Evolutionary conservation across 495 filamentous ascomycete species (phyloP).

Genomic region (Neurospora sublineolata): DNA sequence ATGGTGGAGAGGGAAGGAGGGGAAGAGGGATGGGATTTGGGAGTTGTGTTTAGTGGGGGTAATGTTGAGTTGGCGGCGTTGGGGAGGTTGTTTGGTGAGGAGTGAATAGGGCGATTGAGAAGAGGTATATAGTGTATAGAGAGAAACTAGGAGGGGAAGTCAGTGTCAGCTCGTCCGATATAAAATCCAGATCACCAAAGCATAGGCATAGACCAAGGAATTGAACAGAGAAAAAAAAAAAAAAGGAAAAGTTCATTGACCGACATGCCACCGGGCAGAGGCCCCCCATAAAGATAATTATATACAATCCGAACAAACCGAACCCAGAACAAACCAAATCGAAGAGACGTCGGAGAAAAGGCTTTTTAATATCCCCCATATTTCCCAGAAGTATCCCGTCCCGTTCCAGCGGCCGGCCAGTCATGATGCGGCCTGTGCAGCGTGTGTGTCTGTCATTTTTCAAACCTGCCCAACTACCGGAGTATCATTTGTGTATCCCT

Average conservation of each 20-base stretch:
- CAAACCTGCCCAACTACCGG: not conserved
- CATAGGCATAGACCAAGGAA: not conserved
- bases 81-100: conserved; percentile 43
- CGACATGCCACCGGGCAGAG: not conserved
- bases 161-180: not conserved
- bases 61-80: conserved; percentile 81
- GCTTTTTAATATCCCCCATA: not conserved
- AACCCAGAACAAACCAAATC: not conserved
- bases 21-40: conserved; percentile 73
- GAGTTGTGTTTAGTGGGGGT: conserved; percentile 77
- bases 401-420: not conserved
- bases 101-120: not conserved
- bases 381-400: conserved; percentile 14
- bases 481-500: conserved; percentile 1
- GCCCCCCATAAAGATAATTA: not conserved
- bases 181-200: not conserved
- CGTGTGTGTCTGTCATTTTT: not conserved
- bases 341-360: not conserved
- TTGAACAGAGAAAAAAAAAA: not conserved
- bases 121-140: not conserved
- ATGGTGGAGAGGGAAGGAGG: conserved; percentile 60
- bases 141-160: not conserved
- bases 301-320: not conserved
- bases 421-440: not conserved
- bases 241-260: not conserved